Conservation (phyloP, 129 eudicot species). For the Tanacetum coccineum region DNA sequence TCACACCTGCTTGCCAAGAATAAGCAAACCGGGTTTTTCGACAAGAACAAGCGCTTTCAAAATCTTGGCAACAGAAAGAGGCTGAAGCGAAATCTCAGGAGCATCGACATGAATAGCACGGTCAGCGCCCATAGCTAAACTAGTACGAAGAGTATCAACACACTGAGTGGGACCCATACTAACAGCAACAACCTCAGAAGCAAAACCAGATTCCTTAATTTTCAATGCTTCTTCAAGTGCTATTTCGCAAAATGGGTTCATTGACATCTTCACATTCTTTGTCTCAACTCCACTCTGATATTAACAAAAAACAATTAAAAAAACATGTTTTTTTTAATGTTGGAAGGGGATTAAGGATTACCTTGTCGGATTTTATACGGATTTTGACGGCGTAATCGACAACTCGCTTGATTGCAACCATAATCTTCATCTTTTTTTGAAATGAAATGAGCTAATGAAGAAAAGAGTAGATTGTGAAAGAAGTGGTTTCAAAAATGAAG, state of each 20-base stretch:
- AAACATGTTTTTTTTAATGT: background rate
- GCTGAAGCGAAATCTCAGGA: conserved; percentile 28
- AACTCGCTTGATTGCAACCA: conserved; percentile 93
- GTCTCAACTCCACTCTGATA: conserved; percentile 83
- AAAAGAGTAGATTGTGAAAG: too few species aligned
- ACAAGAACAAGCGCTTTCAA: conserved; percentile 73
- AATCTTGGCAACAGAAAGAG: conserved; percentile 76
- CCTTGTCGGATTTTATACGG: conserved; percentile 92
- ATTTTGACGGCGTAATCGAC: conserved; percentile 93
- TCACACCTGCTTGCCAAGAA: conserved; percentile 97
- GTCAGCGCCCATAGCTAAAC: conserved; percentile 96
- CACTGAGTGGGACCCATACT: conserved; percentile 75
- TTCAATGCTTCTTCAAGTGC: conserved; percentile 82
- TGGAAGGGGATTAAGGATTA: conserved; percentile 17
- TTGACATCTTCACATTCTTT: conserved; percentile 90
- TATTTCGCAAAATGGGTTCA: conserved; percentile 97
- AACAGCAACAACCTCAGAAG: conserved; percentile 85
- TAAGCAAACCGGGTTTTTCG: conserved; percentile 65
- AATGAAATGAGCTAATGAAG: too few species aligned
- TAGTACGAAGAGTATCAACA: conserved; percentile 81
- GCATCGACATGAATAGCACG: conserved; percentile 92
- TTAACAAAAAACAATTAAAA: too few species aligned
- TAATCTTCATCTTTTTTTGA: conserved; percentile 63
- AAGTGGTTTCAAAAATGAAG: too few species aligned
- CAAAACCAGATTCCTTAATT: conserved; percentile 64